Percentiles rank a stretch among this genome's conserved stretches.
Conservation (phyloP, 108 stramenopile species). For the Cyclotella sp. region DNA sequence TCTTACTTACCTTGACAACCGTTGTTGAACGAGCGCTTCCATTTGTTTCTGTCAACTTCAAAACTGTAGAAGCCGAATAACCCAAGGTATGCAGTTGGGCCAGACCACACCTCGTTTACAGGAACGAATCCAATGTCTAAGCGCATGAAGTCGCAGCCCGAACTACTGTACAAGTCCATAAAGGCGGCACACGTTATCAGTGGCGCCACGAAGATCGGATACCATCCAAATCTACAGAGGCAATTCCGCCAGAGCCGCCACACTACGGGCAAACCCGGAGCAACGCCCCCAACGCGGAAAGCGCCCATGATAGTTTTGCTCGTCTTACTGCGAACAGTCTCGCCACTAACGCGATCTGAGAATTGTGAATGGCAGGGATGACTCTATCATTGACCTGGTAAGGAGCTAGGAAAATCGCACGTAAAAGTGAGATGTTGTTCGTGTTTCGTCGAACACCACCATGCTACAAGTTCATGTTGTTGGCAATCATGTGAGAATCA, state of each 20-base stretch:
- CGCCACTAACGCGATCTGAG: too few species aligned
- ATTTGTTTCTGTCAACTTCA: constrained; percentile 22
- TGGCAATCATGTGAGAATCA: neutral
- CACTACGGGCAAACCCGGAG: constrained; percentile 38
- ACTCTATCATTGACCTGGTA: too few species aligned
- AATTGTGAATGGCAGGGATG: too few species aligned
- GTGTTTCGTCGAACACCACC: too few species aligned
- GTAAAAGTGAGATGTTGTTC: too few species aligned
- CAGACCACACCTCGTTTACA: constrained; percentile 60
- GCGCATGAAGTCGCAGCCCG: constrained; percentile 74
- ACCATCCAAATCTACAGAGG: constrained; percentile 81
- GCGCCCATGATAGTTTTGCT: neutral
- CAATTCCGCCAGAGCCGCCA: constrained; percentile 78
- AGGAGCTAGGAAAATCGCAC: too few species aligned
- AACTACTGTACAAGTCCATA: constrained; percentile 69
- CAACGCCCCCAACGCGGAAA: neutral
- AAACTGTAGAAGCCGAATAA: constrained; percentile 28
- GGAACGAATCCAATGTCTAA: constrained; percentile 79
- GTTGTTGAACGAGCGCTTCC: constrained; percentile 39
- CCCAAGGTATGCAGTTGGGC: constrained; percentile 17
- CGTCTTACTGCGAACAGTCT: neutral
- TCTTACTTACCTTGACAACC: constrained; percentile 49
- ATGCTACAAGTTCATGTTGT: too few species aligned
- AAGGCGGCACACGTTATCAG: constrained; percentile 65
- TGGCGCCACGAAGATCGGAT: constrained; percentile 78